A percentile compares a stretch with the other conserved stretches of the same genome.
These are phyloP conservation scores for Rhynchospora pubera DNA, from an alignment of 176 grass and related monocot species.

Conservation along the genomic window DNA sequence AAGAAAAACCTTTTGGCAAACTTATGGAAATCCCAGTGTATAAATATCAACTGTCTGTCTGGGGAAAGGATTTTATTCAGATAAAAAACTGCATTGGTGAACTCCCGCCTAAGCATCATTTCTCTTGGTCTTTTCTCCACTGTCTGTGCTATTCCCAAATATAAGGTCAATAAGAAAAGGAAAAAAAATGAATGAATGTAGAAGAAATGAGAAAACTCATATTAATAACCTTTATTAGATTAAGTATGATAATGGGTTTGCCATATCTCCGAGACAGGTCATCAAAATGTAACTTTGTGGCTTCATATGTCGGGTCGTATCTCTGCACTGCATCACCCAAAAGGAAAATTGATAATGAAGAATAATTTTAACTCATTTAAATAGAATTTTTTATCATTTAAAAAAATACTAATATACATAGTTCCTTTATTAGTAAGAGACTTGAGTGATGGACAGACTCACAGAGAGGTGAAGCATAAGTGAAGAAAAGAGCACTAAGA, in stretches of 20 bases:
- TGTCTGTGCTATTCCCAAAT: conserved; percentile 32
- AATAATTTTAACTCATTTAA: background rate
- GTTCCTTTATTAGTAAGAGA: background rate
- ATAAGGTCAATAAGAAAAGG: conserved; percentile 13
- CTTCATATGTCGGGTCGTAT: conserved; percentile 96
- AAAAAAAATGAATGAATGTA: conserved; percentile 5
- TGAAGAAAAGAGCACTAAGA: background rate
- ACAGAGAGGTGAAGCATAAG: background rate
- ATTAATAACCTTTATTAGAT: conserved; percentile 76
- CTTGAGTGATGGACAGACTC: background rate
- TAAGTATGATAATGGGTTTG: conserved; percentile 95
- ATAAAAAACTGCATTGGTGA: too few species aligned
- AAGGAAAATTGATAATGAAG: background rate
- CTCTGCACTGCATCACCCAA: conserved; percentile 65
- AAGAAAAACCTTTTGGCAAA: too few species aligned
- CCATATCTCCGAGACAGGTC: conserved; percentile 82
- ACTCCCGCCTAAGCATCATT: too few species aligned
- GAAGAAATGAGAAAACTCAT: conserved; percentile 20
- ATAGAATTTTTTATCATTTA: background rate
- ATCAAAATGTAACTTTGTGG: conserved; percentile 95
- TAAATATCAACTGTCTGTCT: too few species aligned
- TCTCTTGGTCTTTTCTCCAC: too few species aligned
- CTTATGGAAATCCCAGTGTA: too few species aligned
- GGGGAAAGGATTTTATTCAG: too few species aligned
- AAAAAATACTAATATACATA: background rate